These are phyloP conservation scores for Fennellomyces sp. DNA, from an alignment of 371 early-diverging fungal species.

Conservation along the genomic window DNA sequence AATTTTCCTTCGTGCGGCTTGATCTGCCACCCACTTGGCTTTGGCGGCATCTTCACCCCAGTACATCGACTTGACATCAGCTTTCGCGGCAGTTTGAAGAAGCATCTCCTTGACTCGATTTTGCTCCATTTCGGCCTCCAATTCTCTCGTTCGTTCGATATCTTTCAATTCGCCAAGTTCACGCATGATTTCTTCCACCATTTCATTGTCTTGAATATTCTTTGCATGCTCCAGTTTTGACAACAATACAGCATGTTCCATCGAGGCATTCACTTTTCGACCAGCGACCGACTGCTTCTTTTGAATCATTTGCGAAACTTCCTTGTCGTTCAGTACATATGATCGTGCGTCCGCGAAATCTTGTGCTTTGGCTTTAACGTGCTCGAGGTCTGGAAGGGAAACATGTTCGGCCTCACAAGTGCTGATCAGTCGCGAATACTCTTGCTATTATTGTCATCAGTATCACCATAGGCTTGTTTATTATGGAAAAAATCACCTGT, in stretches of 20 bases:
- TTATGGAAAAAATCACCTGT: too few relatives aligned
- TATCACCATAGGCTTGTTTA: not conserved
- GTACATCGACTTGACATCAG: not conserved
- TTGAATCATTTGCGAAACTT: conserved; percentile 63
- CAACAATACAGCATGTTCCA: conserved; percentile 57
- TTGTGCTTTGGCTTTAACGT: conserved; percentile 55
- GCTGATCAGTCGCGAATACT: conserved; percentile 61
- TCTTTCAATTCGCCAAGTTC: conserved; percentile 3
- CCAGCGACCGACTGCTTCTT: conserved; percentile 38
- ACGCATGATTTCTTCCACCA: not conserved
- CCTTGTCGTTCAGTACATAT: conserved; percentile 70
- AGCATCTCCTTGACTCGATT: not conserved
- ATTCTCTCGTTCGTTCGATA: not conserved
- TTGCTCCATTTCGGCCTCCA: not conserved
- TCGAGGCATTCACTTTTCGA: conserved; percentile 40
- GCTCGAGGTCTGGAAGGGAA: conserved; percentile 48
- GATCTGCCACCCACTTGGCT: not conserved
- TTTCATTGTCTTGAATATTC: not conserved
- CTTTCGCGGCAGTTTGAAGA: not conserved
- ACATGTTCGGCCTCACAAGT: conserved; percentile 55
- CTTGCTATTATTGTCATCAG: conserved; percentile 43
- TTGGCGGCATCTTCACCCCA: not conserved
- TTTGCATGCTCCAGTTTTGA: conserved; percentile 37
- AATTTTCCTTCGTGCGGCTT: conserved; percentile 1
- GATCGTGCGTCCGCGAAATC: conserved; percentile 62